A percentile compares a stretch with the other conserved stretches of the same genome.
Conservation (phyloP, 2,329 filamentous ascomycete genomes). For the Fusarium brachygibbosum region DNA sequence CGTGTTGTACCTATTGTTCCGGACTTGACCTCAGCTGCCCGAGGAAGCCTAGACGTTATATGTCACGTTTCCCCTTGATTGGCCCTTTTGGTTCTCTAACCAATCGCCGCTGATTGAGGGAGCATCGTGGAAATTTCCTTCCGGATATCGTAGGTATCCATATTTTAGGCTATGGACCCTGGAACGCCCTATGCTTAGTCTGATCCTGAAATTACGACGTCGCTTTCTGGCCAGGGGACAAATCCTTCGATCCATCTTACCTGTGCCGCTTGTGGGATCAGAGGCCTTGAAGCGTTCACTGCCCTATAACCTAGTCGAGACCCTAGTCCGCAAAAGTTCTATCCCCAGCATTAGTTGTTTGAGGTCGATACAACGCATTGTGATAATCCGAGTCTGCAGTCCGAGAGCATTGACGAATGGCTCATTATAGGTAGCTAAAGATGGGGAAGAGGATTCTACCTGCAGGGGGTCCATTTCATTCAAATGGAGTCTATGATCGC, state of each 20-base stretch:
- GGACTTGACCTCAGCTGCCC: no score
- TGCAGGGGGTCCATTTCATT: slow-evolving; percentile 18
- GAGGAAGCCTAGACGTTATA: not conserved
- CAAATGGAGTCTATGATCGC: slow-evolving; percentile 22
- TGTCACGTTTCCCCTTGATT: not conserved
- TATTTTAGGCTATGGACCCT: slow-evolving; percentile 35
- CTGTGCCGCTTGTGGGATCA: slow-evolving; percentile 1
- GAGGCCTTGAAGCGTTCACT: not conserved
- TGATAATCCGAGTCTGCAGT: not conserved
- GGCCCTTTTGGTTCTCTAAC: not conserved
- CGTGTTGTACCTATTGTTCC: slow-evolving; percentile 11
- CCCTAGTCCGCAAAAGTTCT: slow-evolving; percentile 13
- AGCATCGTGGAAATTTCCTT: not conserved
- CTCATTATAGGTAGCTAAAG: slow-evolving; percentile 5
- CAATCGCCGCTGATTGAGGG: not conserved
- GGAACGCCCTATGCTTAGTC: slow-evolving; percentile 1
- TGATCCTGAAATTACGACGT: slow-evolving; percentile 33
- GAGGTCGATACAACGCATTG: slow-evolving; percentile 17
- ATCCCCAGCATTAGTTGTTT: slow-evolving; percentile 8
- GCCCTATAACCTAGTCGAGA: slow-evolving; percentile 23
- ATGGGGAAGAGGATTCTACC: slow-evolving; percentile 7
- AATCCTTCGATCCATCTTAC: slow-evolving; percentile 29
- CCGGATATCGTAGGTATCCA: slow-evolving; percentile 19
- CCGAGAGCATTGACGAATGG: not conserved
- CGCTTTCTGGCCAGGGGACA: slow-evolving; percentile 16